phyloP scores from a whole-genome alignment of 305 asterid species.

The Fraxinus paxiana region DNA sequence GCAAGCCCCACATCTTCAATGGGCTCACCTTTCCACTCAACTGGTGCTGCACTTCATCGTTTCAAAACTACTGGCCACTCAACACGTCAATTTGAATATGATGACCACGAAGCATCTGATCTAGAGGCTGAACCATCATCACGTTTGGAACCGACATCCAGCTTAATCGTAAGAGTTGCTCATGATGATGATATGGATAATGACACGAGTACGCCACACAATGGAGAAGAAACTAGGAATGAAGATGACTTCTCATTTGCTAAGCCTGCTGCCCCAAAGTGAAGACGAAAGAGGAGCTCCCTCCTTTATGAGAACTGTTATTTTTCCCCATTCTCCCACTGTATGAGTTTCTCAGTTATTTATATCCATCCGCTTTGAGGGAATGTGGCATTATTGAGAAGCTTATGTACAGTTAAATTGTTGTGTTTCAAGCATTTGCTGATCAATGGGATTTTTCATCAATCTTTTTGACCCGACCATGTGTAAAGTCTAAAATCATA shows the following conservation, averaged over 20 bases:
- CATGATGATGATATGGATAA: constrained; percentile 27
- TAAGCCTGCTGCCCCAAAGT: constrained; percentile 43
- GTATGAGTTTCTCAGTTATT: background rate
- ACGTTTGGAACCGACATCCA: constrained; percentile 36
- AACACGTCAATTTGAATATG: constrained; percentile 30
- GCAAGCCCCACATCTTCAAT: constrained; percentile 58
- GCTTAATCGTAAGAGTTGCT: constrained; percentile 35
- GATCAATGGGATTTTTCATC: background rate
- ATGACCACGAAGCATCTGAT: constrained; percentile 46
- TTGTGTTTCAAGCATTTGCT: background rate
- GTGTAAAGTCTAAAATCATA: background rate
- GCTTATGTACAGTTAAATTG: background rate
- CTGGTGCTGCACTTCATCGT: constrained; percentile 56
- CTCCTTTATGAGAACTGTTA: background rate
- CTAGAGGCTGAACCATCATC: constrained; percentile 51
- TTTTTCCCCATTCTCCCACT: background rate
- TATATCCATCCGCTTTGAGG: background rate
- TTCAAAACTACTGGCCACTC: constrained; percentile 72
- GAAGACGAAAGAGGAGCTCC: constrained; percentile 19
- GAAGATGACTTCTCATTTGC: constrained; percentile 67
- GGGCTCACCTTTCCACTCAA: constrained; percentile 57
- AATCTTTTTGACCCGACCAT: background rate
- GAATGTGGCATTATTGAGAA: background rate
- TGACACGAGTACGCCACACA: constrained; percentile 17
- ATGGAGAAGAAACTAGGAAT: constrained; percentile 30